Evolutionary conservation across 768 basidiomycete species (phyloP), one percentile per base, ranked within the genome.

Genomic region (Boletus edulis): DNA sequence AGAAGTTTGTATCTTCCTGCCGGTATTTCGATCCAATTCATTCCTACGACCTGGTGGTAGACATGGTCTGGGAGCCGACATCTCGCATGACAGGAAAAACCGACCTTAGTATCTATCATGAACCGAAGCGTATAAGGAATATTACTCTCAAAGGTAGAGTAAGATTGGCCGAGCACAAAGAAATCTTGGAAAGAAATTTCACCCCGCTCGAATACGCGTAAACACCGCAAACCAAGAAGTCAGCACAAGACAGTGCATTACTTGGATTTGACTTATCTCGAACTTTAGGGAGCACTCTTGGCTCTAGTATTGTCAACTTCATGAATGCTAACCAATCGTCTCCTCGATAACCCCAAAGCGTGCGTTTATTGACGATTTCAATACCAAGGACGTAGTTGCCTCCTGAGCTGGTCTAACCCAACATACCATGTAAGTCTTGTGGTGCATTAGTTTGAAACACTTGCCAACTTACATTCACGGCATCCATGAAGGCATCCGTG

Each of bases 21-120:
- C 5, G 89, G 89, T 10, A 97, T 76, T 72, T 98, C 94, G 49
- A 99, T 88, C 96, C 97, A 99, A 67, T 98, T 98, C 97, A 99
- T 98, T 10, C 97, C 97, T 46, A 95, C 87, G 31, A 99, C 86
- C 91, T 94, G 41, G 37, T 1, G 24, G 58, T 2, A 22, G 49
- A 55, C 18, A 46, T 55, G 34, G 62, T 41, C 40, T 7, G 4
- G 11, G 42, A 49, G 27, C 50, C 4, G 11, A 27, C 20, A 42
- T n/a, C 14, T 8, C 46, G 6, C 13, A 22, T 18, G 22, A 31
- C 8, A 35, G 46, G 10, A n/a, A 34, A 1, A 5, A 59, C 61
- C 20, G 20, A 92, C 95, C 79, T 94, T 87, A 6, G 91, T 89
- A 66, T 99, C 97, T 57, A 99, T 96, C 97, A 99, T 99, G 71